phyloP scores from a whole-genome alignment of 2,329 filamentous ascomycete genomes.

The Mollisiaceae sp. region DNA sequence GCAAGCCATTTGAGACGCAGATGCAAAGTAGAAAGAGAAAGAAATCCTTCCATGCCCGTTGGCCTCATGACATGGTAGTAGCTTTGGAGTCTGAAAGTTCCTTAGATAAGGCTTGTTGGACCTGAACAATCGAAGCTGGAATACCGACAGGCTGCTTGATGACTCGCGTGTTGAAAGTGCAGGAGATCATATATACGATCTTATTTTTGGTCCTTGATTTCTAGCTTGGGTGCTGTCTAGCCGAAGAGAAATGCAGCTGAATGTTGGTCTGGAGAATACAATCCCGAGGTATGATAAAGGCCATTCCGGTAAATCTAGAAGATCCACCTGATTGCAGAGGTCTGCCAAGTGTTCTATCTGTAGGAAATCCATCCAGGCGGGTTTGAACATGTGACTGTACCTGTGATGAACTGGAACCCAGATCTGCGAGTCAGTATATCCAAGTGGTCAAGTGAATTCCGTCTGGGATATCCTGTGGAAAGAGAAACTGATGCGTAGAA shows the following conservation, averaged over 20 bases:
- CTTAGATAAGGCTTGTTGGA: background rate
- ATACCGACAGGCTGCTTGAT: no score
- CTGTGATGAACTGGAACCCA: constrained; percentile 12
- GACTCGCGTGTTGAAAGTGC: no score
- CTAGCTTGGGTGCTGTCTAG: no score
- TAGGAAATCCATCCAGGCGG: constrained; percentile 8
- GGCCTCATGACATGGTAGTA: constrained; percentile 25
- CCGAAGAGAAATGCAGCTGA: background rate
- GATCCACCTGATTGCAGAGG: constrained; percentile 7
- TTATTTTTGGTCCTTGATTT: no score
- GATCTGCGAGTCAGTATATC: constrained; percentile 13
- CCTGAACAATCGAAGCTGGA: no score
- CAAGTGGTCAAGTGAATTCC: constrained; percentile 9
- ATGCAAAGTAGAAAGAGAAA: constrained; percentile 32
- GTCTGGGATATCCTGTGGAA: constrained; percentile 12
- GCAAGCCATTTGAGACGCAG: background rate
- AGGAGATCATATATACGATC: no score
- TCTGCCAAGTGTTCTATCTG: constrained; percentile 1
- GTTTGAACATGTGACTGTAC: constrained; percentile 14
- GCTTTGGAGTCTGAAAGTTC: background rate
- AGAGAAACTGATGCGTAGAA: constrained; percentile 15
- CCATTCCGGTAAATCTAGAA: background rate
- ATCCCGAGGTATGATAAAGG: background rate
- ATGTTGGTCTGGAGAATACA: background rate
- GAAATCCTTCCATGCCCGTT: constrained; percentile 29